Percentiles rank a stretch among this genome's conserved stretches.
Evolutionary conservation across 257 asterid genomes (phyloP).

Genomic region (Haberlea rhodopensis): DNA sequence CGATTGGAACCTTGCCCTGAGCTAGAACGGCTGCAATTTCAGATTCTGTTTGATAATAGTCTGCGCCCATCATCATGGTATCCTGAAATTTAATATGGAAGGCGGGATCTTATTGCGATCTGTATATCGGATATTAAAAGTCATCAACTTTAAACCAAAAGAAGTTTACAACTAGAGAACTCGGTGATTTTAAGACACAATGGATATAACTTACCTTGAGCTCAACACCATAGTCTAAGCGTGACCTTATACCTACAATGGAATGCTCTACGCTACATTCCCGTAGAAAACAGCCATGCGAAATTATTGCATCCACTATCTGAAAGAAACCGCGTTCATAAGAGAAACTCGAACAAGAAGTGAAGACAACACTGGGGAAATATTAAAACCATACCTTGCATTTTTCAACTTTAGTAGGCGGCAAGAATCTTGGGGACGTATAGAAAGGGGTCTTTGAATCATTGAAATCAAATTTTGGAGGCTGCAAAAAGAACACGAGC

Average conservation of each 20-base stretch:
- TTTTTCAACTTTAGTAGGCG: slow-evolving; percentile 86
- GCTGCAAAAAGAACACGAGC: slow-evolving; percentile 44
- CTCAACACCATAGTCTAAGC: slow-evolving; percentile 82
- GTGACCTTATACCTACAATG: slow-evolving; percentile 80
- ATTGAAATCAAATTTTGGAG: slow-evolving; percentile 70
- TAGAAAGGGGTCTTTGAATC: slow-evolving; percentile 87
- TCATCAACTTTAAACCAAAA: background rate
- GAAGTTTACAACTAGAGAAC: background rate
- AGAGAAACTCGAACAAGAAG: slow-evolving; percentile 16
- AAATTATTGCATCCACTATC: slow-evolving; percentile 82
- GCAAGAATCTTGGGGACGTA: slow-evolving; percentile 84
- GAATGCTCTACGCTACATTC: slow-evolving; percentile 83
- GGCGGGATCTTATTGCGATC: background rate
- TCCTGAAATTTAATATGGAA: slow-evolving; percentile 45
- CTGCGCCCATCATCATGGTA: slow-evolving; percentile 99
- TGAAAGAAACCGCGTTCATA: slow-evolving; percentile 34
- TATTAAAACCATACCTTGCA: slow-evolving; percentile 61
- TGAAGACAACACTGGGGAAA: slow-evolving; percentile 2
- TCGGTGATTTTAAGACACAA: slow-evolving; percentile 5
- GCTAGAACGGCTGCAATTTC: slow-evolving; percentile 81
- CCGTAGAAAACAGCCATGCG: slow-evolving; percentile 88
- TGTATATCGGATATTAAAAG: background rate
- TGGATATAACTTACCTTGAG: slow-evolving; percentile 46
- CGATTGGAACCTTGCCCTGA: slow-evolving; percentile 83
- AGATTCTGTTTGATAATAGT: slow-evolving; percentile 78